phyloP scores from a whole-genome alignment of 148 eudicot species.

The Cornus suecica region DNA sequence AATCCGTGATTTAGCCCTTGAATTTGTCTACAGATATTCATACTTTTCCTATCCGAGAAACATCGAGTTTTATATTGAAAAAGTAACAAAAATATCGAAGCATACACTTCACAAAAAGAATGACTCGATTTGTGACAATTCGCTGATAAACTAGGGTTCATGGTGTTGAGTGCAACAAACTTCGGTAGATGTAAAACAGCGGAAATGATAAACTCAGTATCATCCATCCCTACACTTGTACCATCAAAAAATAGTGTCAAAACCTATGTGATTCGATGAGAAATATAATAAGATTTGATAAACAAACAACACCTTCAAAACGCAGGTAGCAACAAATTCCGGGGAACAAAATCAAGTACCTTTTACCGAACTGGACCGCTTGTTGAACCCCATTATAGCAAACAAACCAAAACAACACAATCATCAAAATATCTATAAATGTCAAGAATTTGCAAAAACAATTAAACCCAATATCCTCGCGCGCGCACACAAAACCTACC shows the following conservation, averaged over 20 bases:
- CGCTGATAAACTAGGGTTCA: neutral
- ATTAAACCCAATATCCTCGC: neutral
- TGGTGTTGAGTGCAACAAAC: neutral
- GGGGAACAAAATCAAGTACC: constrained; percentile 15
- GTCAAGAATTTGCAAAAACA: constrained; percentile 3
- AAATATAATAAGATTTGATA: too few relatives aligned
- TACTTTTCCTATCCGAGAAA: neutral
- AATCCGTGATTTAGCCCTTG: too few relatives aligned
- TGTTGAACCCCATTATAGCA: constrained; percentile 34
- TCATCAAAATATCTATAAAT: constrained; percentile 37
- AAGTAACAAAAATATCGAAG: too few relatives aligned
- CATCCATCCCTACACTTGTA: too few relatives aligned
- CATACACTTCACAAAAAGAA: neutral
- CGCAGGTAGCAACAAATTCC: neutral
- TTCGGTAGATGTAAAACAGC: too few relatives aligned
- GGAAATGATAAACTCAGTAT: too few relatives aligned
- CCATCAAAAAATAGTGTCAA: too few relatives aligned
- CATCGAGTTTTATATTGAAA: neutral
- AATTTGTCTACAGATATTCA: neutral
- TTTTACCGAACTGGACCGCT: constrained; percentile 25
- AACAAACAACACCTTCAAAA: neutral
- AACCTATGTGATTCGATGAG: neutral
- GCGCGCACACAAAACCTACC: neutral
- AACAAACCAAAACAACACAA: constrained; percentile 48
- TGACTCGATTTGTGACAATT: neutral